Evolutionary conservation across 169 alveolate genomes (phyloP).

Genomic region (Blepharisma undulans): DNA sequence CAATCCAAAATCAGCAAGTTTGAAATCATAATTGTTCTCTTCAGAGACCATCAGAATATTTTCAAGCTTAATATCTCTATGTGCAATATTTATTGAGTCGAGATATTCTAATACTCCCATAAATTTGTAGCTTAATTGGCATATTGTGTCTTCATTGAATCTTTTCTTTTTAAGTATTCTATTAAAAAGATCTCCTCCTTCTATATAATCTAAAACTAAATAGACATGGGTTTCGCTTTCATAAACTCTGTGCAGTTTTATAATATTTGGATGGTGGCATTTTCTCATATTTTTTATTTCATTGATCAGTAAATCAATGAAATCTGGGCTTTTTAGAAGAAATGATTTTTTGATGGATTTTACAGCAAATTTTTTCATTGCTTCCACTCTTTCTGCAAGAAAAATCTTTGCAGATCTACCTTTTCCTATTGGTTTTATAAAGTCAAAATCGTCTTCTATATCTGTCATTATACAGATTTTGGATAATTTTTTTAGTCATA

Average conservation of each 20-base stretch:
- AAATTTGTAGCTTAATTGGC: not conserved
- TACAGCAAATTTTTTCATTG: too few species aligned
- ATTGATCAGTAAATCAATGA: too few species aligned
- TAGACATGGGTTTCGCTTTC: not conserved
- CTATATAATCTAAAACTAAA: not conserved
- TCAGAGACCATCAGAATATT: slow-evolving; percentile 49
- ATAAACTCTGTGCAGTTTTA: not conserved
- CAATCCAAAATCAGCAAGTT: slow-evolving; percentile 82
- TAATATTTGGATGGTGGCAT: not conserved
- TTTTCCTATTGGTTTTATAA: too few species aligned
- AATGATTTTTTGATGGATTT: too few species aligned
- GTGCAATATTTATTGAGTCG: slow-evolving; percentile 12
- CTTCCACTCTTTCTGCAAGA: too few species aligned
- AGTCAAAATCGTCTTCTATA: too few species aligned
- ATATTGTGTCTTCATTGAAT: not conserved
- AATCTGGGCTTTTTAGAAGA: too few species aligned
- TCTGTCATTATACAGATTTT: not conserved
- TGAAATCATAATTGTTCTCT: slow-evolving; percentile 28
- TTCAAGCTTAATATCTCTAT: slow-evolving; percentile 73
- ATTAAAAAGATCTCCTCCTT: not conserved
- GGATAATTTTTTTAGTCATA: not conserved
- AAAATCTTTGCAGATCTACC: too few species aligned
- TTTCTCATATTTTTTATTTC: not conserved
- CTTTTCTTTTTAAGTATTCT: not conserved
- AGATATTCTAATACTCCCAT: not conserved